A percentile compares a stretch with the other conserved stretches of the same genome.
These are phyloP conservation scores for Musa balbisiana DNA, from an alignment of 202 grass and related monocot genomes.

Conservation along the genomic window DNA sequence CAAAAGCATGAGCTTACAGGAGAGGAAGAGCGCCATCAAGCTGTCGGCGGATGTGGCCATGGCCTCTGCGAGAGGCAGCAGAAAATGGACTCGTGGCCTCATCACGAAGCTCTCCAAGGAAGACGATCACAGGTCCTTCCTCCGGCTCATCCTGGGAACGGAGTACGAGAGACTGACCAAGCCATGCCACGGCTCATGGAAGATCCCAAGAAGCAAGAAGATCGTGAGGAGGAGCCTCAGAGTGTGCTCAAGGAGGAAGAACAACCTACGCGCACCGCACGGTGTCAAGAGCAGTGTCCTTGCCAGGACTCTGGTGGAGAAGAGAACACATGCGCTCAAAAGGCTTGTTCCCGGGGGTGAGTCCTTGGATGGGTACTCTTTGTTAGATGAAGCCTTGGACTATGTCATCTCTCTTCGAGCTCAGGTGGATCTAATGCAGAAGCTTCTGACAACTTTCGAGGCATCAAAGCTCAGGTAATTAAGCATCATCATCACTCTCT, in stretches of 20 bases:
- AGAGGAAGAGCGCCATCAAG: constrained; percentile 36
- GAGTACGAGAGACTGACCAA: constrained; percentile 1
- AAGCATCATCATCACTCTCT: neutral
- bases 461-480: constrained; percentile 21
- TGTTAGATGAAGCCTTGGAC: constrained; percentile 68
- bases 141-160: neutral
- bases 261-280: neutral
- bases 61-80: constrained; percentile 22
- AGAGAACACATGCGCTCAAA: constrained; percentile 34
- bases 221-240: constrained; percentile 21
- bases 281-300: neutral
- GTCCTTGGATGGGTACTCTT: constrained; percentile 37
- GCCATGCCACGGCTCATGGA: neutral
- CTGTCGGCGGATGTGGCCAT: constrained; percentile 53
- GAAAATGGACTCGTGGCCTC: constrained; percentile 33
- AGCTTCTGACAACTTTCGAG: constrained; percentile 43
- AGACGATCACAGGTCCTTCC: neutral
- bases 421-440: constrained; percentile 69
- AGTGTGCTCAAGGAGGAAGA: neutral
- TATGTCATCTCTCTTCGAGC: constrained; percentile 54
- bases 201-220: constrained; percentile 21
- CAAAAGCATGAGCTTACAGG: constrained; percentile 32
- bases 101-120: neutral
- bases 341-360: constrained; percentile 56
- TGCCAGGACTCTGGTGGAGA: constrained; percentile 35